Evolutionary conservation across 1,139 yeast genomes (phyloP), one percentile per base, ranked within the genome.

Genomic region (Arxiozyma slooffiae): DNA sequence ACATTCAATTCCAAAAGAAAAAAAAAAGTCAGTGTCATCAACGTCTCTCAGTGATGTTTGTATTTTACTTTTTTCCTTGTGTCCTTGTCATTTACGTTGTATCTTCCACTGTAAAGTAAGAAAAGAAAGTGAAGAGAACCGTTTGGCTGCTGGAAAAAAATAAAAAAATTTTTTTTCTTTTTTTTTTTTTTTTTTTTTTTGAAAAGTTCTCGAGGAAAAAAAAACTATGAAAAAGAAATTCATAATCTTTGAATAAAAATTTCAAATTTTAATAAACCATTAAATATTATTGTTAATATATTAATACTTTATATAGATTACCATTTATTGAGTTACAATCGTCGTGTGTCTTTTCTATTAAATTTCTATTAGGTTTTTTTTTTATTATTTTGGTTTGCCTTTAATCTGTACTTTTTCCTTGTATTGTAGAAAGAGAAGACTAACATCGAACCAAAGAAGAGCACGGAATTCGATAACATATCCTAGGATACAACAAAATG

Each of bases 401-500:
- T 39, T n/a, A 21, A 22, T 20, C 2, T 11, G 14, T 39, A 20
- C 17, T 8, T 39, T 11, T 21, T 17, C 7, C 21, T 39, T 39
- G 6, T 11, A 7, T 14, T 14, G 9, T 7, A 17, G 8, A 39
- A 18, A 38, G 6, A 20, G 42, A 11, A 39, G 17, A 39, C 26
- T 11, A 26, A 17, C 20, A 7, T n/a, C 9, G 24, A 16, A 7
- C 9, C 42, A 21, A 24, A 14, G 18, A 22, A 22, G 21, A 14
- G 24, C 17, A 39, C 30, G 21, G 16, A 22, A 21, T 24, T 21
- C 17, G 21, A 11, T n/a, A 30, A 30, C 16, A 14, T 30, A 30
- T 30, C 36, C n/a, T 14, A 30, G 36, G 36, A 30, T 30, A 30
- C 26, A 21, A 30, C 44, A 39, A 39, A 38, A 60, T 60, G 63